Base-by-base conservation (phyloP, 169 alveolate genomes). In the Plasmodium vivax region DNA sequence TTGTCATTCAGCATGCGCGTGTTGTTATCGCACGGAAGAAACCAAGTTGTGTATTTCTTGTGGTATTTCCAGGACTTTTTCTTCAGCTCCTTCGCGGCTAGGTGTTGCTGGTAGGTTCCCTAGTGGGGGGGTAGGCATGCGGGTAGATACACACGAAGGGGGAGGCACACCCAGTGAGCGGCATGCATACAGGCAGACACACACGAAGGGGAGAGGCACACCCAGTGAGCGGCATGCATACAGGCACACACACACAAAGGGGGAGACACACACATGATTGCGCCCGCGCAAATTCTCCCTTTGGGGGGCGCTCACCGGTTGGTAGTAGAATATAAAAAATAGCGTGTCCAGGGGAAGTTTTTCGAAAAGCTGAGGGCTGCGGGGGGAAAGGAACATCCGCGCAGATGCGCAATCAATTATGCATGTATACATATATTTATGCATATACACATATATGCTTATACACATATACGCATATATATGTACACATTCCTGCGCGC, bases 31-130 rank as follows among this genome's bases (percentile, higher is more conserved):
- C 92, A 41, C 58, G 96, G 95, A 83, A 93, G 75, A 81, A 94
- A 93, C 97, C 97, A 95, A n/a, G 95, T 51, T 58, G 72, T 73
- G 56, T 94, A 94, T 54, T 95, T 92, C 47, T 80, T 90, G 92
- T 95, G 97, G 74, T 83, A 94, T 36, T 96, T 93, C 97, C 97
- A 95, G 14, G 96, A 88, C 73, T 92, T 68, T 27, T 90, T 83
- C 56, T 77, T 82, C 62, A 95, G 79, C 80, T 95, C 97, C 58
- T 73, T 84, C 43, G 96, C 95, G 2, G 97, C 97, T 74, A 95
- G 73, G 54, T 94, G 92, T 71, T 95, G 97, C 47, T 83, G 94
- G 38, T 93, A 73, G 8, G 96, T 95, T 19, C 94, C 94, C 97
- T 95, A 45, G 47, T 12, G 16, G 36, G 47, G 80, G 80, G 23